Percentiles rank a stretch among this genome's conserved stretches.
Conservation (phyloP, 768 basidiomycete species). For the Termitomyces sp. region DNA sequence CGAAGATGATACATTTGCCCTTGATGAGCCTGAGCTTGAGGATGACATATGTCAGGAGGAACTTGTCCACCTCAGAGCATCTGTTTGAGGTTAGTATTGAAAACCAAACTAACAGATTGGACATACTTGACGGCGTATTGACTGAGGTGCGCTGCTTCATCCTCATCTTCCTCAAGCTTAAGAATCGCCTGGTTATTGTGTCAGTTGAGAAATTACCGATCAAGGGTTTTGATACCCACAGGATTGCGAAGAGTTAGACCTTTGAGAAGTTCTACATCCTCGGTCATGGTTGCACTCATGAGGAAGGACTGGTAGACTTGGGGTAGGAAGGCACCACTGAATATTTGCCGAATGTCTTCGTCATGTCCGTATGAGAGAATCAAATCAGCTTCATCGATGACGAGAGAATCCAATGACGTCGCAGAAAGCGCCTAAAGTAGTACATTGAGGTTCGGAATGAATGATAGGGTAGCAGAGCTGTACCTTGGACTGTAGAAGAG, state of each 20-base stretch:
- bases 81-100: constrained; percentile 25
- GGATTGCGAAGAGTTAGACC: constrained; percentile 84
- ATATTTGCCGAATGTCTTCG: constrained; percentile 73
- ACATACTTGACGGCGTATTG: constrained; percentile 79
- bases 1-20: constrained; percentile 95
- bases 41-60: constrained; percentile 92
- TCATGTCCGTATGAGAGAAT: constrained; percentile 96
- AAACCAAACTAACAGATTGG: not conserved
- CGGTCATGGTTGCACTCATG: constrained; percentile 97
- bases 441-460: not conserved
- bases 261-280: constrained; percentile 90
- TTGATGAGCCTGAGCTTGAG: constrained; percentile 93
- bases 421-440: constrained; percentile 53
- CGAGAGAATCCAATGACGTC: constrained; percentile 69
- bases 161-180: constrained; percentile 82
- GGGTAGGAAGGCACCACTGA: constrained; percentile 65
- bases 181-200: constrained; percentile 59
- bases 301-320: constrained; percentile 87
- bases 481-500: constrained; percentile 67
- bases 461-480: constrained; percentile 7
- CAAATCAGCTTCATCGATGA: constrained; percentile 97
- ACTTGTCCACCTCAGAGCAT: constrained; percentile 95
- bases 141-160: constrained; percentile 72
- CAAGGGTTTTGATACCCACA: constrained; percentile 36
- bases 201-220: not conserved